Evolutionary conservation across 352 stramenopile genomes (phyloP).

Genomic region (Phytopythium litorale): DNA sequence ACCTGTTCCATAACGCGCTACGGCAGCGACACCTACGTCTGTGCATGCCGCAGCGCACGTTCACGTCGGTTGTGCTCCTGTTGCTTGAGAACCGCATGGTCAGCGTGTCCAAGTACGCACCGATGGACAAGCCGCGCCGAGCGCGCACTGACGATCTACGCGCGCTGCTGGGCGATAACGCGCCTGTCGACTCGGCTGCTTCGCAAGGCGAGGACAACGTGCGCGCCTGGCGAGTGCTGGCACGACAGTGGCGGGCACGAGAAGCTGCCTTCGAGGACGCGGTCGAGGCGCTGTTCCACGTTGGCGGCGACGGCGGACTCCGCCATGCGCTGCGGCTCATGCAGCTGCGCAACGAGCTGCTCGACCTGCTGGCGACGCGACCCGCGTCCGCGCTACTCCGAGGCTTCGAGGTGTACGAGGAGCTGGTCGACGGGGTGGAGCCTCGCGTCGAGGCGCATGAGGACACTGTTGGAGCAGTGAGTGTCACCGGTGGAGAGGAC

Average conservation of each 20-base stretch:
- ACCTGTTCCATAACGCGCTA: slow-evolving; percentile 68
- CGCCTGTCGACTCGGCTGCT: neutral
- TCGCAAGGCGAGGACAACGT: slow-evolving; percentile 22
- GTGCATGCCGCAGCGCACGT: slow-evolving; percentile 58
- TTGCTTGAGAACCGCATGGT: slow-evolving; percentile 54
- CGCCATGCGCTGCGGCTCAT: slow-evolving; percentile 24
- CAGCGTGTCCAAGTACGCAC: slow-evolving; percentile 48
- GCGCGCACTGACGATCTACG: neutral
- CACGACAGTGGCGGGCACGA: slow-evolving; percentile 43
- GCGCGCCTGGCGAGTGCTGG: slow-evolving; percentile 44
- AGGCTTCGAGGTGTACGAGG: slow-evolving; percentile 27
- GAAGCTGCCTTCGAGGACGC: slow-evolving; percentile 46
- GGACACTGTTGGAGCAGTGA: neutral
- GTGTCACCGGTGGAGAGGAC: neutral
- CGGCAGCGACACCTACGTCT: slow-evolving; percentile 46
- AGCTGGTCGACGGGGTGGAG: slow-evolving; percentile 20
- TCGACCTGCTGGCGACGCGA: slow-evolving; percentile 40
- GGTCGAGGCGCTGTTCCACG: slow-evolving; percentile 44
- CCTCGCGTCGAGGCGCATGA: neutral
- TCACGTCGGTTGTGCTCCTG: slow-evolving; percentile 57
- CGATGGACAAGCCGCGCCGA: slow-evolving; percentile 17
- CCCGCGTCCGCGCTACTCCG: slow-evolving; percentile 24
- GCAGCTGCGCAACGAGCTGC: slow-evolving; percentile 51
- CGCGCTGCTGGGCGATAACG: neutral
- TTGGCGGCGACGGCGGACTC: neutral